phyloP scores from a whole-genome alignment of 2,329 filamentous ascomycete species.

The Penicillium vulpinum region DNA sequence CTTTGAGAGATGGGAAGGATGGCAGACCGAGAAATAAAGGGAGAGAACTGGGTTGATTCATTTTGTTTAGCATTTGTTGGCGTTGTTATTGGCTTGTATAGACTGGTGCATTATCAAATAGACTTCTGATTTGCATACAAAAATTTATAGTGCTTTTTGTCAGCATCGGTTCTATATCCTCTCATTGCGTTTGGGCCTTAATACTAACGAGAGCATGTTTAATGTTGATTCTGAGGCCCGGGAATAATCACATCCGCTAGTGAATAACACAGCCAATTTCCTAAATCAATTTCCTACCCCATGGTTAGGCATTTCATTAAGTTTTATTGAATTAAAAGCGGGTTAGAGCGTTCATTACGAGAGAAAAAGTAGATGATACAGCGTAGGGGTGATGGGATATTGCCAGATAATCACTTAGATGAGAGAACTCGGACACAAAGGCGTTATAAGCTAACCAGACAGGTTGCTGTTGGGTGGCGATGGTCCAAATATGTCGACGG shows the following conservation, averaged over 20 bases:
- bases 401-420: too few species aligned
- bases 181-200: background rate
- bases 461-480: too few species aligned
- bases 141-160: background rate
- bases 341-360: too few species aligned
- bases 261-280: background rate
- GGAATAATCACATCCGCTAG: background rate
- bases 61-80: background rate
- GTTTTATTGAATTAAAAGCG: too few species aligned
- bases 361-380: too few species aligned
- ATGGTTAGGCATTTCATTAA: too few species aligned
- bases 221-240: background rate
- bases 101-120: background rate
- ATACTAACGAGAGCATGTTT: background rate
- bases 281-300: too few species aligned
- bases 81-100: background rate
- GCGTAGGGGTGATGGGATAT: too few species aligned
- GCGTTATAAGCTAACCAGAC: too few species aligned
- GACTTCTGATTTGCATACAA: background rate
- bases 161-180: background rate
- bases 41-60: background rate
- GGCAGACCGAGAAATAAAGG: constrained; percentile 14
- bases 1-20: constrained; percentile 36
- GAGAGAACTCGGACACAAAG: too few species aligned
- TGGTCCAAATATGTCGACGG: too few species aligned